A percentile compares a stretch with the other conserved stretches of the same genome.
Conservation (phyloP, 2,329 filamentous ascomycete species). For the Aureobasidium namibiae region DNA sequence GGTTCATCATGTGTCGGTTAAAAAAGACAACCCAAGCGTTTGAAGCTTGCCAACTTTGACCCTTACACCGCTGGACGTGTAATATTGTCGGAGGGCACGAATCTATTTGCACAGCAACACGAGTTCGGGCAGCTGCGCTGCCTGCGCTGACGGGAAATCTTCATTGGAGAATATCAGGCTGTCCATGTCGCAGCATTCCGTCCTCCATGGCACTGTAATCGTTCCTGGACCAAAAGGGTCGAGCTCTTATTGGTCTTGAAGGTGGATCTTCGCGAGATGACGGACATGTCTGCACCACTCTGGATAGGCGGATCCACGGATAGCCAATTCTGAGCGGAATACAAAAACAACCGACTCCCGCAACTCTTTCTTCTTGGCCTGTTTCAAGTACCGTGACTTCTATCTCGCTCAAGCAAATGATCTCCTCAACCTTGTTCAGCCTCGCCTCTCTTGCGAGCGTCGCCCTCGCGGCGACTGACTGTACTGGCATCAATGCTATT, state of each 20-base stretch:
- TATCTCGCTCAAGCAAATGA: neutral
- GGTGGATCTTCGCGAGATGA: constrained; percentile 4
- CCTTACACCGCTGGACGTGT: neutral
- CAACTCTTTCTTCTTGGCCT: neutral
- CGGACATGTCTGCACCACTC: neutral
- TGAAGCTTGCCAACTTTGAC: neutral
- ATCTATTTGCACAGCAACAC: neutral
- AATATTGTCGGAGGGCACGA: neutral
- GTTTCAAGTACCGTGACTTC: neutral
- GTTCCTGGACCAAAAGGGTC: neutral
- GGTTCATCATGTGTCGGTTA: neutral
- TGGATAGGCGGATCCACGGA: neutral
- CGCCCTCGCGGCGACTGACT: neutral
- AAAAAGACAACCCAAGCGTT: neutral
- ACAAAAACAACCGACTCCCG: neutral
- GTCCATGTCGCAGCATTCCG: neutral
- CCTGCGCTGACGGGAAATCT: neutral
- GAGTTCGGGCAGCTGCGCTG: neutral
- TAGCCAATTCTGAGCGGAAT: neutral
- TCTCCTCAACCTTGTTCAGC: constrained; percentile 3
- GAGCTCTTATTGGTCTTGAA: neutral
- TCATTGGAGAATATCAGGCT: neutral
- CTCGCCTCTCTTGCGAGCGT: neutral
- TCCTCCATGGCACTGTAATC: neutral
- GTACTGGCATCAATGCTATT: constrained; percentile 5